Percentiles rank a stretch among this genome's conserved stretches.
phyloP scores from a whole-genome alignment of 768 basidiomycete genomes.

The Boletellus sp. region DNA sequence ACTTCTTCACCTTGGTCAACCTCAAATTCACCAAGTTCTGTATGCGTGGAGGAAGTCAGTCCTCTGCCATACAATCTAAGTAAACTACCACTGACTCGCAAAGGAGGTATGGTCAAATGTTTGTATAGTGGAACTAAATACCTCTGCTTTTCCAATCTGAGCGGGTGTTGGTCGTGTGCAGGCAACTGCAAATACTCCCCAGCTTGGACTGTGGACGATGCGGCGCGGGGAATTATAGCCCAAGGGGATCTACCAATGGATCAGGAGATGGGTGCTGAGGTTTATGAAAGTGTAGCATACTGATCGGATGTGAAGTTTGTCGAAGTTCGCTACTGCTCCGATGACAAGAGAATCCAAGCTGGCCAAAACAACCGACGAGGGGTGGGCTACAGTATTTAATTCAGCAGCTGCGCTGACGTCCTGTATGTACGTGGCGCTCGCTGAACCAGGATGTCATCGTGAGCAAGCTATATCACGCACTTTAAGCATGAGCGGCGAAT shows the following conservation, averaged over 20 bases:
- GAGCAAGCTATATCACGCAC: constrained; percentile 26
- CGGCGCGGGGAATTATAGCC: constrained; percentile 69
- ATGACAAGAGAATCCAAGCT: constrained; percentile 54
- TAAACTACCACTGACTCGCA: constrained; percentile 46
- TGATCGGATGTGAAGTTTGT: constrained; percentile 78
- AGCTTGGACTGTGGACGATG: constrained; percentile 54
- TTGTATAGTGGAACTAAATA: constrained; percentile 54
- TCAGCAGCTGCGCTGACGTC: constrained; percentile 52
- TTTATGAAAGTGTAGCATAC: constrained; percentile 37
- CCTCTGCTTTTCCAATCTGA: constrained; percentile 49
- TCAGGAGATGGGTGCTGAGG: not conserved
- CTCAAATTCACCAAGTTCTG: constrained; percentile 31
- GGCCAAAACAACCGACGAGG: constrained; percentile 56
- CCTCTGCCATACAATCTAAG: not conserved
- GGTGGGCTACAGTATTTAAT: constrained; percentile 47
- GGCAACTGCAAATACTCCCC: constrained; percentile 63
- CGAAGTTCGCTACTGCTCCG: constrained; percentile 61
- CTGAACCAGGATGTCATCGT: not conserved
- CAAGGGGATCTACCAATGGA: constrained; percentile 52
- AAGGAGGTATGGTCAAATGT: constrained; percentile 65
- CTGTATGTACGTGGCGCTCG: constrained; percentile 21
- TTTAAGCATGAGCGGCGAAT: constrained; percentile 73
- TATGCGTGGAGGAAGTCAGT: constrained; percentile 3
- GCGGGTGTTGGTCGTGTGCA: constrained; percentile 53
- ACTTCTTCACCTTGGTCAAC: constrained; percentile 56